A percentile compares a stretch with the other conserved stretches of the same genome.
Evolutionary conservation across 495 filamentous ascomycete species (phyloP).

Genomic region (Aspergillus conjunctus): DNA sequence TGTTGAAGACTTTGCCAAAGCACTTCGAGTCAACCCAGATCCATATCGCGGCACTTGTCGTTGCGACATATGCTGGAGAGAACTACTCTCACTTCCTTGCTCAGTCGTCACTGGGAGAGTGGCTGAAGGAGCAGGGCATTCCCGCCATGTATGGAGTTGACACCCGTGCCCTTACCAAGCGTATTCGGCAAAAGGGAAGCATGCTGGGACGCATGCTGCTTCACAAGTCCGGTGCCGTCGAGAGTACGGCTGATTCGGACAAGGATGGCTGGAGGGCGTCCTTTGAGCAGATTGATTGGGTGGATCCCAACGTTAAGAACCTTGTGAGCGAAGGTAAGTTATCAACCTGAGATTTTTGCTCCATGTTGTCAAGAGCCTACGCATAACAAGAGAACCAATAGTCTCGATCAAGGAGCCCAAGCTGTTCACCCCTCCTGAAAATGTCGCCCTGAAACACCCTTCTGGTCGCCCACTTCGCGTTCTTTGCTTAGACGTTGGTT

Average conservation of each 20-base stretch:
- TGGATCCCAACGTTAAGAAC: slow-evolving; percentile 88
- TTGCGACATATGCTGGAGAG: slow-evolving; percentile 88
- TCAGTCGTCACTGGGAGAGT: slow-evolving; percentile 82
- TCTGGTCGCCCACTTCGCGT: slow-evolving; percentile 84
- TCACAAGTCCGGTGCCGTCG: slow-evolving; percentile 58
- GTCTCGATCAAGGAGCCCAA: slow-evolving; percentile 84
- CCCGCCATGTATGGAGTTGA: slow-evolving; percentile 97
- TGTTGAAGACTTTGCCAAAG: slow-evolving; percentile 80
- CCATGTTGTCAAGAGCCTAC: not conserved
- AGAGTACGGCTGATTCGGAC: slow-evolving; percentile 46
- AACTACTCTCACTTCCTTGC: slow-evolving; percentile 94
- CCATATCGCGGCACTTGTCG: slow-evolving; percentile 87
- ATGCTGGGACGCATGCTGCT: slow-evolving; percentile 92
- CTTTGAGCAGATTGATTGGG: slow-evolving; percentile 82
- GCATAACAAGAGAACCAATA: slow-evolving; percentile 37
- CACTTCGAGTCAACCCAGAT: slow-evolving; percentile 91
- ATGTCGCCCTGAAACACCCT: slow-evolving; percentile 73
- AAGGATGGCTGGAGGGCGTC: slow-evolving; percentile 60
- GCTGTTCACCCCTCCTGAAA: slow-evolving; percentile 71
- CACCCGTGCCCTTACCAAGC: slow-evolving; percentile 90
- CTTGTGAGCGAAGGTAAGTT: slow-evolving; percentile 89
- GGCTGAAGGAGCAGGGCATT: slow-evolving; percentile 93
- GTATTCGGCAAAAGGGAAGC: slow-evolving; percentile 88
- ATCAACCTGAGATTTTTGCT: not conserved
- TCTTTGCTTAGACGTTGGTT: slow-evolving; percentile 90